phyloP scores from a whole-genome alignment of 2,329 filamentous ascomycete genomes.

The Curvularia verruculosa region DNA sequence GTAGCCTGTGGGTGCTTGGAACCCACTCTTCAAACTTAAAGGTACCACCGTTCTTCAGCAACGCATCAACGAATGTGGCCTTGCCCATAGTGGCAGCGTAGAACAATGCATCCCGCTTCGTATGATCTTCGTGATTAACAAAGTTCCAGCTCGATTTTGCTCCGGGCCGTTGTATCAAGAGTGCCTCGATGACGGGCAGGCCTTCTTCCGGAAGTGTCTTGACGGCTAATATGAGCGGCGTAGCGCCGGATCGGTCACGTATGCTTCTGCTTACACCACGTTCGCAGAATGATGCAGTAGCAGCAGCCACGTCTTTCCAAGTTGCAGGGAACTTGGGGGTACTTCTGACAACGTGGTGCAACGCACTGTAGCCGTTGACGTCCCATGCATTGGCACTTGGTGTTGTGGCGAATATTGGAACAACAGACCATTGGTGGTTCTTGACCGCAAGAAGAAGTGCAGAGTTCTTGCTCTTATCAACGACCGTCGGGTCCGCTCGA shows the following conservation, averaged over 20 bases:
- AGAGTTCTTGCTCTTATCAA: slow-evolving; percentile 34
- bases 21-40: slow-evolving; percentile 38
- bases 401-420: slow-evolving; percentile 35
- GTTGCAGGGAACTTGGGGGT: slow-evolving; percentile 27
- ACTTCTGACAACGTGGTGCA: slow-evolving; percentile 40
- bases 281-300: slow-evolving; percentile 36
- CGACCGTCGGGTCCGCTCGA: slow-evolving; percentile 29
- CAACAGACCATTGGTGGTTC: slow-evolving; percentile 37
- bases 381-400: slow-evolving; percentile 44
- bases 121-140: slow-evolving; percentile 41
- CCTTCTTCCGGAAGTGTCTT: slow-evolving; percentile 40
- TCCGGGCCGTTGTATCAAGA: slow-evolving; percentile 28
- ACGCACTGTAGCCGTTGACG: slow-evolving; percentile 36
- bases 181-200: slow-evolving; percentile 32
- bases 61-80: slow-evolving; percentile 29
- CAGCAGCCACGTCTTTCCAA: slow-evolving; percentile 38
- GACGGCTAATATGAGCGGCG: slow-evolving; percentile 43
- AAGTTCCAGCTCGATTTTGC: slow-evolving; percentile 35
- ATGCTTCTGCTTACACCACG: slow-evolving; percentile 41
- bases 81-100: slow-evolving; percentile 39
- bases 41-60: slow-evolving; percentile 38
- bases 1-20: slow-evolving; percentile 15
- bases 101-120: slow-evolving; percentile 33
- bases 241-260: slow-evolving; percentile 41
- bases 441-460: slow-evolving; percentile 40